Evolutionary conservation across 2,329 filamentous ascomycete species (phyloP).

Genomic region (Ciborinia camelliae): DNA sequence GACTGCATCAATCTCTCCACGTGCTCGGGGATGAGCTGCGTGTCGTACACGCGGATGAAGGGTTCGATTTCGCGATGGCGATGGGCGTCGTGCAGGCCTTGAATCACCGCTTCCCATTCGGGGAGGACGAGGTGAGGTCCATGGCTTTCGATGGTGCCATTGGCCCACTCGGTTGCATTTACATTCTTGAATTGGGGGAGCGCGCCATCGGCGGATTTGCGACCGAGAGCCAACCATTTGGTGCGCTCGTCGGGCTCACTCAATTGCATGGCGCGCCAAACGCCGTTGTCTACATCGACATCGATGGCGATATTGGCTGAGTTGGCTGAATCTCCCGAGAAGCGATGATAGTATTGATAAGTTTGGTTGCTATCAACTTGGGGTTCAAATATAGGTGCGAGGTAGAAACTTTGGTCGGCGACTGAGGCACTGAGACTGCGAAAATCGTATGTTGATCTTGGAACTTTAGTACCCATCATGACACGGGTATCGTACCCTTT

Average conservation of each 20-base stretch:
- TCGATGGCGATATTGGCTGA: constrained; percentile 6
- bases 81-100: neutral
- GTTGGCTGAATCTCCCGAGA: neutral
- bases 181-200: neutral
- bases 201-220: neutral
- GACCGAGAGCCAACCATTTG: constrained; percentile 2
- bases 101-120: neutral
- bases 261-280: constrained; percentile 1
- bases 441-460: neutral
- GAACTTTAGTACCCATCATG: constrained; percentile 17
- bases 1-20: neutral
- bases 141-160: neutral
- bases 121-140: constrained; percentile 4
- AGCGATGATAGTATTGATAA: constrained; percentile 19
- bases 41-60: constrained; percentile 16
- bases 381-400: constrained; percentile 9
- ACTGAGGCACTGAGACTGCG: neutral
- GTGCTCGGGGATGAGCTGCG: neutral
- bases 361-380: neutral
- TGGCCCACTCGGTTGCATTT: neutral
- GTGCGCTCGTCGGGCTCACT: constrained; percentile 1
- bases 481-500: constrained; percentile 24
- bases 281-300: constrained; percentile 8
- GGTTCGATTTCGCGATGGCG: constrained; percentile 5
- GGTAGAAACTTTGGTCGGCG: constrained; percentile 5